Percentiles rank a stretch among this genome's conserved stretches.
Conservation (phyloP, 2,329 filamentous ascomycete species). For the Alternaria metachromatica region DNA sequence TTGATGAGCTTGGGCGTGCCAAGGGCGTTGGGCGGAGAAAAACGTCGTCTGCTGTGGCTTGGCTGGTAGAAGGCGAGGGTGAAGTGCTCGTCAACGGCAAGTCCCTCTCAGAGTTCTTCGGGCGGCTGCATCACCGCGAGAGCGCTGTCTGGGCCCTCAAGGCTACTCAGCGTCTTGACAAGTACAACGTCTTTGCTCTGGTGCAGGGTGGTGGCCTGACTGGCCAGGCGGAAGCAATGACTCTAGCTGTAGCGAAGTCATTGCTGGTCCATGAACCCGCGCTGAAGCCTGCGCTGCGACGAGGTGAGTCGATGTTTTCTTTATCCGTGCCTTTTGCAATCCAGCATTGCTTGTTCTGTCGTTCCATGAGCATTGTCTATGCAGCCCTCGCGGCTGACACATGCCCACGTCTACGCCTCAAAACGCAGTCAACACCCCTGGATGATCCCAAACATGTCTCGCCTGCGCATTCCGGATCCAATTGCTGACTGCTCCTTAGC, state of each 20-base stretch:
- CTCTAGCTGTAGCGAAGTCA: conserved; percentile 86
- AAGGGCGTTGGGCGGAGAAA: conserved; percentile 86
- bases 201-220: conserved; percentile 89
- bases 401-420: conserved; percentile 6
- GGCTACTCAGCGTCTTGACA: conserved; percentile 81
- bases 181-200: conserved; percentile 94
- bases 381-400: conserved; percentile 2
- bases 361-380: background rate
- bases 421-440: conserved; percentile 11
- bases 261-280: conserved; percentile 90
- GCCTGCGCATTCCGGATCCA: conserved; percentile 13
- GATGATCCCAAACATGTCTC: conserved; percentile 8
- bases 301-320: conserved; percentile 69
- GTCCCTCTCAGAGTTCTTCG: conserved; percentile 80
- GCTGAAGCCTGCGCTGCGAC: conserved; percentile 83
- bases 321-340: conserved; percentile 1
- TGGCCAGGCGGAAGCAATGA: conserved; percentile 93
- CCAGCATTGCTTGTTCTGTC: background rate
- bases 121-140: conserved; percentile 89
- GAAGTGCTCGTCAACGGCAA: conserved; percentile 91
- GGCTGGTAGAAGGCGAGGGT: conserved; percentile 89
- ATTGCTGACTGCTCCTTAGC: conserved; percentile 66
- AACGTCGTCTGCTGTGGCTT: conserved; percentile 82
- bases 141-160: conserved; percentile 92
- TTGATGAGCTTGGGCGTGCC: conserved; percentile 81